Base-by-base conservation (phyloP, 2,329 filamentous ascomycete genomes). In the Coniochaeta sp. region DNA sequence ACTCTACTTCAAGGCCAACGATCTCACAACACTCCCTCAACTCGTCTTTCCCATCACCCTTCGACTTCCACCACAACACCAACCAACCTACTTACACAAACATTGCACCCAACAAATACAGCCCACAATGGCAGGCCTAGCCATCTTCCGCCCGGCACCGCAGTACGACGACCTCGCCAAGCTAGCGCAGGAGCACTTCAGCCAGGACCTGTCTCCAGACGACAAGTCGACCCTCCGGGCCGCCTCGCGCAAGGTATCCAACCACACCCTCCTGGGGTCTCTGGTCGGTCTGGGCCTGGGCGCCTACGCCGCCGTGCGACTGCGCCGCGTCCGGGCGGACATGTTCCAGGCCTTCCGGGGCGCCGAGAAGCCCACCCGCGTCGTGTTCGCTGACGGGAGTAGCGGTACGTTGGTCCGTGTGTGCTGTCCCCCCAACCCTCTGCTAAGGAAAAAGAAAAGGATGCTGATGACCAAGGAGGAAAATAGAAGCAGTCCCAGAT, bases 311-410 rank as follows among this genome's bases (percentile, higher is more conserved):
- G 83, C 83, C 3, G 75, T 76, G 56, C 72, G 82, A 9, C 63
- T 87, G 10, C 73, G 84, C 33, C 67, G 67, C 33, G 73, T 77
- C 54, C 76, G 84, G 45, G 66, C 71, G 28, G 70, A 74, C n/a
- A 76, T 85, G 64, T 86, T 85, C 69, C 73, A 75, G 40, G 77
- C 79, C 6, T 81, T 87, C 67, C 74, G 76, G 18, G 75, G 82
- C 0, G 67, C 74, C 49, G 81, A 86, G 61, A 81, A 78, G 63
- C 85, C 85, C 0, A 79, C 76, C 0, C 73, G 81, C 50, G 75
- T 87, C 6, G 67, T 77, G 13, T 87, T 87, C 63, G 75, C 79
- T 0, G 76, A 79, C 56, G 85, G 84, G 0, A 70, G 81, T 16
- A 75, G 75, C 49, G 76, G 80, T 81, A 63, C 22, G 65, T 57